These are phyloP conservation scores for Dorcoceras hygrometricum DNA, from an alignment of 257 asterid species.

Conservation along the genomic window DNA sequence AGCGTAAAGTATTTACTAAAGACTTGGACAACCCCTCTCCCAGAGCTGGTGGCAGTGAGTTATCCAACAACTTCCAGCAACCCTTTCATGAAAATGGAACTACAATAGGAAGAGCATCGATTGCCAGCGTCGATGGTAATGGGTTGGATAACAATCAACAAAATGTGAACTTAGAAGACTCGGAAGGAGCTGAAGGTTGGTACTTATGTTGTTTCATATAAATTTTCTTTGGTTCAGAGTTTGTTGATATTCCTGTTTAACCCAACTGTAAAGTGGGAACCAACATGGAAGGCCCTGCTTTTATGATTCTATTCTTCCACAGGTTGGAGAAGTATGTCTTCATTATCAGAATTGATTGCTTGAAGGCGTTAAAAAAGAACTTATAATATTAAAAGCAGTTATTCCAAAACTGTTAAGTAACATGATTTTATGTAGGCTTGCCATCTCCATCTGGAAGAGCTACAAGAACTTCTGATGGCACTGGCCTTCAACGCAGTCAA, in stretches of 20 bases:
- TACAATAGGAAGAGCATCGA: slow-evolving; percentile 29
- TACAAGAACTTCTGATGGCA: slow-evolving; percentile 45
- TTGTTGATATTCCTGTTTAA: too few species aligned
- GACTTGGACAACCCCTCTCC: slow-evolving; percentile 44
- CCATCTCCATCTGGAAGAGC: slow-evolving; percentile 85
- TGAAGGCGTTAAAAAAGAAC: slow-evolving; percentile 20
- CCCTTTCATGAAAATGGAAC: slow-evolving; percentile 53
- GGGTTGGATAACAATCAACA: slow-evolving; percentile 47
- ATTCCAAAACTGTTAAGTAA: not conserved
- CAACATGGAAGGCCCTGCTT: too few species aligned
- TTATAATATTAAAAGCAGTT: not conserved
- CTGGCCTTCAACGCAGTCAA: slow-evolving; percentile 74
- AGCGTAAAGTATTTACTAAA: slow-evolving; percentile 39
- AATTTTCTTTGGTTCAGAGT: too few species aligned
- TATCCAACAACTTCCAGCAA: slow-evolving; percentile 32
- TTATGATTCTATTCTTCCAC: too few species aligned
- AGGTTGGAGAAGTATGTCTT: too few species aligned
- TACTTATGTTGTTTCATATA: slow-evolving; percentile 11
- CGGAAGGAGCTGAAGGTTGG: slow-evolving; percentile 85
- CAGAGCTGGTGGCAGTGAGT: slow-evolving; percentile 33
- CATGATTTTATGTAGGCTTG: slow-evolving; percentile 44
- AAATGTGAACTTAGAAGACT: slow-evolving; percentile 42
- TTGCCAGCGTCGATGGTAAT: slow-evolving; percentile 38
- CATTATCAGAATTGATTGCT: too few species aligned
- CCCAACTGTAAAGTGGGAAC: too few species aligned